phyloP scores from a whole-genome alignment of 1,284 basidiomycete species.

The Vanrija sp. region DNA sequence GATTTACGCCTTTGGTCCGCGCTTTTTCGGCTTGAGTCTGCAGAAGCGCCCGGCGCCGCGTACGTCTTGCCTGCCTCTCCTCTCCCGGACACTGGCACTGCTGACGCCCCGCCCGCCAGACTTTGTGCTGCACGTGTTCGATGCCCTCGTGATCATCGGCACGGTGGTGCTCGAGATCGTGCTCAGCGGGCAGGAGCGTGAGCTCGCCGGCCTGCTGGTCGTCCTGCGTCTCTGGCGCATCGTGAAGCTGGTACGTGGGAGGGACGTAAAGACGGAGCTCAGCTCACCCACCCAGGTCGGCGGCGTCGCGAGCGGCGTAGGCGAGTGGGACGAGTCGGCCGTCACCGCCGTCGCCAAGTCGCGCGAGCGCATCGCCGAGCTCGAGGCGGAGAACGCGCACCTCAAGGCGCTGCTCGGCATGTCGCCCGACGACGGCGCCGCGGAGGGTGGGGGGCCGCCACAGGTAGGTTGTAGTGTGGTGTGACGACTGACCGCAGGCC shows the following conservation, averaged over 20 bases:
- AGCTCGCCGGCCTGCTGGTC: slow-evolving; percentile 65
- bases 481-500: too few relatives aligned
- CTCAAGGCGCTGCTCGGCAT: slow-evolving; percentile 10
- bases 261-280: not conserved
- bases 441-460: too few relatives aligned
- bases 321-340: slow-evolving; percentile 9
- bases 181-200: slow-evolving; percentile 58
- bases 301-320: slow-evolving; percentile 1
- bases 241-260: slow-evolving; percentile 59
- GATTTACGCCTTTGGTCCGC: slow-evolving; percentile 60
- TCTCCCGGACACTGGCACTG: not conserved
- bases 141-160: slow-evolving; percentile 63
- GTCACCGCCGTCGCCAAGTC: not conserved
- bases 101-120: not conserved
- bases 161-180: slow-evolving; percentile 68
- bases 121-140: slow-evolving; percentile 62
- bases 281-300: not conserved
- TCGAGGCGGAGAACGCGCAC: slow-evolving; percentile 23
- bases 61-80: not conserved
- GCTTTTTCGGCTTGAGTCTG: slow-evolving; percentile 11
- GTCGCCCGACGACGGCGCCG: too few relatives aligned
- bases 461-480: too few relatives aligned
- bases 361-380: slow-evolving; percentile 8
- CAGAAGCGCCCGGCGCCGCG: slow-evolving; percentile 5
- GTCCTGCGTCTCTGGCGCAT: slow-evolving; percentile 71